These are phyloP conservation scores for Russula abietina DNA, from an alignment of 768 basidiomycete genomes.

Conservation along the genomic window DNA sequence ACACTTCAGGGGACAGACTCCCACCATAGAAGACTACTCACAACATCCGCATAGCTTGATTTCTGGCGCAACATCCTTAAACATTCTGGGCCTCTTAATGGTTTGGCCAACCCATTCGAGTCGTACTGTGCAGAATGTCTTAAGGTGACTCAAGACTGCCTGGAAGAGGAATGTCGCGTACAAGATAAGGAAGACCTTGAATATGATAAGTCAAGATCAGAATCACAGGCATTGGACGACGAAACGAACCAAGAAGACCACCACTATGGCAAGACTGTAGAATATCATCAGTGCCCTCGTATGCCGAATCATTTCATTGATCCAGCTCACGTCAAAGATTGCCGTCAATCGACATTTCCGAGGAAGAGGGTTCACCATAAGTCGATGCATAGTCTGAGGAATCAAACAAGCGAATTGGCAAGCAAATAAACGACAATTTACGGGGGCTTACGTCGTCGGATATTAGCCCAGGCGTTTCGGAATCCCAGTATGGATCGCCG, in stretches of 20 bases:
- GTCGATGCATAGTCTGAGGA: not conserved
- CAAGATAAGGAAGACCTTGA: slow-evolving; percentile 5
- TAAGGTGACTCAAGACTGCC: not conserved
- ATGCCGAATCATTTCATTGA: not conserved
- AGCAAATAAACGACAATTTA: too few relatives aligned
- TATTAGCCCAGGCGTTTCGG: not conserved
- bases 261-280: slow-evolving; percentile 6
- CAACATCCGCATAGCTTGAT: not conserved
- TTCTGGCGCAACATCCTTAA: not conserved
- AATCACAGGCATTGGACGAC: not conserved
- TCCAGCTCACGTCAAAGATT: slow-evolving; percentile 1
- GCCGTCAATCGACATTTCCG: slow-evolving; percentile 8
- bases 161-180: not conserved
- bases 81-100: not conserved
- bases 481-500: too few relatives aligned
- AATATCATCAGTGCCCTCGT: not conserved
- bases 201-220: not conserved
- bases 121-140: not conserved
- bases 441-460: not conserved
- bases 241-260: slow-evolving; percentile 4
- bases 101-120: not conserved
- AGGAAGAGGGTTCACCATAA: slow-evolving; percentile 7
- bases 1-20: not conserved
- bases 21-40: not conserved
- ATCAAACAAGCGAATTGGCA: not conserved